Base-by-base conservation (phyloP, 345 rosid species). In the Triadica sebifera region DNA sequence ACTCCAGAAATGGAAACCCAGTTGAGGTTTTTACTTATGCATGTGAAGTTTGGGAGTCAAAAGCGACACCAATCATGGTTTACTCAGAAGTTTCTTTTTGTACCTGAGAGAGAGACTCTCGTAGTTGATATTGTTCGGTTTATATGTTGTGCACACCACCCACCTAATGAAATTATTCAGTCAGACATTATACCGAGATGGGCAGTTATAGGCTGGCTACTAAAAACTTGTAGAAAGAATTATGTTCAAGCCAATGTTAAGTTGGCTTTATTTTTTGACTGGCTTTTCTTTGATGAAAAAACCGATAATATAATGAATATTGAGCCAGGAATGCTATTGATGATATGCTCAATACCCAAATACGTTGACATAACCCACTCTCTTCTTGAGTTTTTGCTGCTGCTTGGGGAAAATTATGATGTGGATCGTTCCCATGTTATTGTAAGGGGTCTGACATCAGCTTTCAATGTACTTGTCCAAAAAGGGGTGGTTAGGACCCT, bases 271-370 rank as follows among this genome's bases (percentile, higher is more conserved):
- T 85, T 92, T 77, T 89, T 85, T 61, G 97, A 92, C 67, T 90
- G 97, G 97, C 91, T 92, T 65, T 94, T 92, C 84, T 92, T 86
- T 46, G 86, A 94, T 41, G 97, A 85, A 73, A 86, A 69, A 67
- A 43, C 79, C 15, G 97, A 92, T 25, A 89, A 84, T 73, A 75
- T 91, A 3, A 94, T 89, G 98, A 91, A 87, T 76, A 87, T 94
- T 34, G 98, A 94, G 83, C 98, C 95, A n/a, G 97, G 97, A 43
- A 79, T 92, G 79, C 80, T 86, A 4, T 78, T 94, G 78, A 88
- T 94, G 93, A 82, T 86, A 24, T 85, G 80, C 84, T 94, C 98
- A 8, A 81, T 92, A 49, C 95, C 90, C 4, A 79, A 83, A 67
- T 90, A 92, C 53, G 76, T 82, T 25, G 89, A 80, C 62, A 84